Evolutionary conservation across 2,329 filamentous ascomycete species (phyloP), one percentile per base, ranked within the genome.

Genomic region (Sarocladiaceae sp.): DNA sequence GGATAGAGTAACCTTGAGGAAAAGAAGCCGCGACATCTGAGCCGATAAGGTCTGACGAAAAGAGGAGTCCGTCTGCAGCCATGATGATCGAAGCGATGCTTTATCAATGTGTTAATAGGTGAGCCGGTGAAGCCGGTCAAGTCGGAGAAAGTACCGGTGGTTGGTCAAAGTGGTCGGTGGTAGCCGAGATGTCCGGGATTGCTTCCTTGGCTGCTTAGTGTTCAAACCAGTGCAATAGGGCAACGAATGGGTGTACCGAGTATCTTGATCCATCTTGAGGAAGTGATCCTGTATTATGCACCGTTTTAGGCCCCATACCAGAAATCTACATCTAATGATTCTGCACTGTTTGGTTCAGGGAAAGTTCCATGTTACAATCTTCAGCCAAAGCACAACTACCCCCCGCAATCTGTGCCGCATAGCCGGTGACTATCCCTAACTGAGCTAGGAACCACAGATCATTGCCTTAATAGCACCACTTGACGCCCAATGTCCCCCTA

Each of bases 1-100:
- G 83, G 57, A 88, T 76, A 2, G 67, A 76, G 70, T 88, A 91
- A 53, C 78, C 77, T 51, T 76, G 64, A 20, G 86, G 85, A 0
- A 91, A 74, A 21, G 72, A 68, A 26, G 74, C 62, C 44, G 69
- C 62, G 50, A 86, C 76, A 29, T 75, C 70, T 13, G 78, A 69
- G 13, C 83, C 82, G 59, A 91, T 82, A 48, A 88, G 75, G 29
- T 72, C 66, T 7, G 76, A 55, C 37, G 78, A 70, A 72, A 90
- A 89, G 58, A 89, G 77, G 40, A 54, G 51, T 43, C 15, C 42
- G 32, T 34, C 23, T 13, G 33, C 34, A 13, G 50, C 47, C 51
- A 53, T 55, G 29, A 29, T 35, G 7, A n/a, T n/a, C n/a, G n/a
- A n/a, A n/a, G n/a, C n/a, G n/a, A n/a, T n/a, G n/a, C n/a, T n/a